These are phyloP conservation scores for Irpex sp. DNA, from an alignment of 1,284 basidiomycete species.

Conservation along the genomic window DNA sequence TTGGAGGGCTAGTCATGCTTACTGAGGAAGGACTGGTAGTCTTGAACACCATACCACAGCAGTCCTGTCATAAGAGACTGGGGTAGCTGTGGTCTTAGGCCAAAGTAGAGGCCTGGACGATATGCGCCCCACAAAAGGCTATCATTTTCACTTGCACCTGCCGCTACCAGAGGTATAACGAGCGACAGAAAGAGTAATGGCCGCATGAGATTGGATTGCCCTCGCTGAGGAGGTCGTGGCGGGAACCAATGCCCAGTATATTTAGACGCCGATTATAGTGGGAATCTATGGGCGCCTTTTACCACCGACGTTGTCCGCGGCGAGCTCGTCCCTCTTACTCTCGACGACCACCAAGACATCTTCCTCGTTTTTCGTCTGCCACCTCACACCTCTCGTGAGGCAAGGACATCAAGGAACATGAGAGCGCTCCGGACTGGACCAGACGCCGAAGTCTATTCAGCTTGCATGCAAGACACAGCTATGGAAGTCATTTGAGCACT, in stretches of 20 bases:
- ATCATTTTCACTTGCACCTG: constrained; percentile 43
- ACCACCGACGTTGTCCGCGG: not conserved
- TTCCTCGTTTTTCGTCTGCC: not conserved
- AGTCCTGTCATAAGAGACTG: constrained; percentile 89
- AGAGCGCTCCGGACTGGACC: not conserved
- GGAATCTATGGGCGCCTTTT: not conserved
- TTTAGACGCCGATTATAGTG: not conserved
- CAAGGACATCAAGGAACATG: not conserved
- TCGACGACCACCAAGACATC: not conserved
- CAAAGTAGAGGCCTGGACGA: constrained; percentile 91
- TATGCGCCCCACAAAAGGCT: constrained; percentile 89
- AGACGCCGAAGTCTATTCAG: not conserved
- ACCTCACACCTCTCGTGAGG: not conserved
- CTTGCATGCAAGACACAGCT: not conserved
- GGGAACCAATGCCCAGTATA: not conserved
- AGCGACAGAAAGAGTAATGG: constrained; percentile 28
- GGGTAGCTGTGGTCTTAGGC: constrained; percentile 79
- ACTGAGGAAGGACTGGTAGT: constrained; percentile 72
- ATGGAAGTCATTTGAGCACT: not conserved
- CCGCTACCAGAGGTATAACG: constrained; percentile 18
- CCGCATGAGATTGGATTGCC: constrained; percentile 21
- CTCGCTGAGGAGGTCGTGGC: constrained; percentile 1
- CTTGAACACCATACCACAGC: constrained; percentile 86
- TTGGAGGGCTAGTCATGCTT: constrained; percentile 26
- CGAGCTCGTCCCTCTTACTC: not conserved